Conservation (phyloP, 257 asterid genomes). For the Ajuga chamaepitys region DNA sequence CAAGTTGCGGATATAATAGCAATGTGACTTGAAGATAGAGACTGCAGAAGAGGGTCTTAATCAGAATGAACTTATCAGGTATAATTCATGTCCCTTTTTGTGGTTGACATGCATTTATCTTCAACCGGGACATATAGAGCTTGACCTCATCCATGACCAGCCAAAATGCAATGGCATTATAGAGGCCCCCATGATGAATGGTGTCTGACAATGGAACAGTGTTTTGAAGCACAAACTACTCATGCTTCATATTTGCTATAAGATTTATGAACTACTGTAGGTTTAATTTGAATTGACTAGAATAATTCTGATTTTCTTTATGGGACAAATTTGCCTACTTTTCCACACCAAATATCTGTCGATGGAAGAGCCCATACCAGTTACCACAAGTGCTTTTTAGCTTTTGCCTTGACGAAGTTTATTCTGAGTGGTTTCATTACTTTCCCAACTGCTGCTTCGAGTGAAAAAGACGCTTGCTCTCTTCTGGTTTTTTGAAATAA, state of each 20-base stretch:
- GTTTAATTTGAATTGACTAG: too few species aligned
- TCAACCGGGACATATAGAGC: conserved; percentile 8
- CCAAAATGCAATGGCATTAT: conserved; percentile 33
- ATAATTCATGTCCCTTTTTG: conserved; percentile 21
- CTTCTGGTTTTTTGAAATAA: too few species aligned
- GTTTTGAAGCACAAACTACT: not conserved
- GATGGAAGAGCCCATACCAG: too few species aligned
- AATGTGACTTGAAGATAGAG: conserved; percentile 13
- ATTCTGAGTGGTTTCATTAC: too few species aligned
- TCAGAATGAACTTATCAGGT: conserved; percentile 18
- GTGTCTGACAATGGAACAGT: conserved; percentile 1
- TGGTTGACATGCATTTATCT: conserved; percentile 23
- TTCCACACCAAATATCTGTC: too few species aligned
- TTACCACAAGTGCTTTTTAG: too few species aligned
- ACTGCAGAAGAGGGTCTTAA: conserved; percentile 12
- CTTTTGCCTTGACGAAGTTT: too few species aligned
- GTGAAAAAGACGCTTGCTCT: too few species aligned
- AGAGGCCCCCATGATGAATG: conserved; percentile 5
- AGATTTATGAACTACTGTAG: too few species aligned
- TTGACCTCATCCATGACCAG: conserved; percentile 34
- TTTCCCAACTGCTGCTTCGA: too few species aligned
- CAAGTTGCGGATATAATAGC: conserved; percentile 19
- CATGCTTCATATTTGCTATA: not conserved
- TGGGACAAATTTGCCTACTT: too few species aligned
- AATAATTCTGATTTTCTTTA: too few species aligned